Evolutionary conservation across 352 stramenopile genomes (phyloP), one percentile per base, ranked within the genome.

Genomic region (Plasmopara halstedii): DNA sequence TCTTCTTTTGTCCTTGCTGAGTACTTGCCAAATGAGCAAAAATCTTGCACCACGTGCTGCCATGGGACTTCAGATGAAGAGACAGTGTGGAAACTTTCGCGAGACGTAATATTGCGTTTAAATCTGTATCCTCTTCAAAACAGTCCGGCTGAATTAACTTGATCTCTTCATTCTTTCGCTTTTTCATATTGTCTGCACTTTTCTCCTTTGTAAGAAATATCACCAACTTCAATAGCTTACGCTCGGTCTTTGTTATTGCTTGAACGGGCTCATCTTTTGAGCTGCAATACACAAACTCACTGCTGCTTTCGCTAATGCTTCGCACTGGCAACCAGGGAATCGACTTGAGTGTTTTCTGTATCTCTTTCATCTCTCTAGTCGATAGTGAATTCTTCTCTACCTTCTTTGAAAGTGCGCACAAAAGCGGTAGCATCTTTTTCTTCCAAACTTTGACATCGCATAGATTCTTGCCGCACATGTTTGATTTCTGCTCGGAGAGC

Each of bases 301-400:
- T 49, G 31, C 19, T 33, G 34, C 1, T 21, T 14, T 18, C 44
- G 33, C 37, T 31, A 15, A 69, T 14, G 19, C 43, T 46, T 27
- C 46, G 60, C 6, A 56, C 62, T 36, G 64, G 64, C 8, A 82
- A 29, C 70, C 70, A 82, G 14, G 42, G 23, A 4, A 41, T 56
- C 0, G 45, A 22, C 42, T 77, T 82, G 6, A 82, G 45, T 0
- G 50, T 56, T 31, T 73, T 83, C 25, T 73, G 73, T 6, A 84
- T 55, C 22, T 45, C 42, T 14, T 73, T 75, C 0, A 47, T 27
- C 15, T 86, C 72, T 0, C 52, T 32, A 7, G 69, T 76, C 2
- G 58, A 55, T 21, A 84, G 29, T 6, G 66, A 66, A 0, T 35
- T 36, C 51, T 85, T 85, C 18, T 58, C 56, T 18, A 79, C 23